Evolutionary conservation across 441 rosid genomes (phyloP), one percentile per base, ranked within the genome.

Genomic region (Eruca vesicaria): DNA sequence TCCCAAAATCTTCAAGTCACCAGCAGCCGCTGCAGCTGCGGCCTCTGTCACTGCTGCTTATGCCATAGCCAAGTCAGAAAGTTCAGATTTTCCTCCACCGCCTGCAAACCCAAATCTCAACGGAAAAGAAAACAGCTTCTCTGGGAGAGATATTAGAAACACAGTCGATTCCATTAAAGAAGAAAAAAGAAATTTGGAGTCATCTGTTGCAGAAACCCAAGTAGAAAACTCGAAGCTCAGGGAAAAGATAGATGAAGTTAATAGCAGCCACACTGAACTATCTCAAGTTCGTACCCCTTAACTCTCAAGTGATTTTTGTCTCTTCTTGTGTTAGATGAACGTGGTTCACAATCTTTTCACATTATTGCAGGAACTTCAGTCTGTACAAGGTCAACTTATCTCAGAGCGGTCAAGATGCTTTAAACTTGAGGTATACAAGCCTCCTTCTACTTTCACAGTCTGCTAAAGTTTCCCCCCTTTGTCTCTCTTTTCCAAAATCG

Each of bases 351-450:
- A 64, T 64, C 72, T 72, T 76, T 60, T 63, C 21, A 36, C 58
- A 6, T 31, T 41, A 31, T 72, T 66, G 43, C 76, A 91, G 97
- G 95, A 91, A 83, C 90, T 88, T 68, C 86, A 86, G 48, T 93
- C 98, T 19, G 96, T 96, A 69, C 93, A 89, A 80, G 93, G 96
- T 80, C 98, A 93, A 82, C 87, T 91, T 48, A 82, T 80, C 33
- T 81, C 97, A 4, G 99, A 96, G 88, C 90, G 97, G 82, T 96
- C 98, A 79, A 89, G 99, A 91, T 96, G 97, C 93, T 89, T 89
- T 68, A 93, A 91, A 82, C 86, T 91, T 68, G 98, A 96, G 99
- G 98, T 96, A 73, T 29, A 57, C 38, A 69, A n/a, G 63, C 59
- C 16, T 50, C 38, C 53, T 31, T 8, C 63, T 20, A 14, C 20